Evolutionary conservation across 2,329 filamentous ascomycete genomes (phyloP), one percentile per base, ranked within the genome.

Genomic region (Biscogniauxia sp.): DNA sequence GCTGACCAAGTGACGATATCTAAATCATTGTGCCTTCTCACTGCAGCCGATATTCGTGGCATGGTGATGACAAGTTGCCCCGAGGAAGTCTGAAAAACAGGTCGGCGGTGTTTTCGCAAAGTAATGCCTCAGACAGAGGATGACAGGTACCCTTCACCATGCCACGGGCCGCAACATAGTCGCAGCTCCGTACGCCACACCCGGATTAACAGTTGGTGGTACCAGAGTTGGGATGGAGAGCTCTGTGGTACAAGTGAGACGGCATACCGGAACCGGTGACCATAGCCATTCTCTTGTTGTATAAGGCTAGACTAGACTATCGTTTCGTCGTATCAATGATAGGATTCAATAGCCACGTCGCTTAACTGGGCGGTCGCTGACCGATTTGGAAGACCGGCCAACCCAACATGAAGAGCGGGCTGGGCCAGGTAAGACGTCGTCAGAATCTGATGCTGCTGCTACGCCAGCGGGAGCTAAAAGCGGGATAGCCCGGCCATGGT

Each of bases 401-500:
- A 56, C 26, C 28, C 25, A 20, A 53, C 15, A 55, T 51, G 19
- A 51, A 19, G 7, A 51, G 19, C 19, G 19, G 20, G 19, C 50
- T 51, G 50, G 20, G 15, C 50, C 19, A 25, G 17, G 50, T 51
- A 51, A 51, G 57, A 53, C 32, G 52, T 53, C 52, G 37, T 45
- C 37, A n/a, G 37, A 45, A 45, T 45, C 60, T 51, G 49, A 54
- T 41, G 55, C 54, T 58, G 23, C 55, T 53, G 23, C 55, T 53
- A 57, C 45, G 50, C 28, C 51, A 59, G 54, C 60, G 65, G 66
- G 61, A 67, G 61, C 66, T 66, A 67, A 64, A 56, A 65, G 63
- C 68, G 66, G 65, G 64, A 69, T 58, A 62, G 59, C 62, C 64
- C 67, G 66, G 63, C 53, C 55, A 58, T 60, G 59, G 64, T 61